Evolutionary conservation across 352 stramenopile species (phyloP).

Genomic region (Pythium aristosporum): DNA sequence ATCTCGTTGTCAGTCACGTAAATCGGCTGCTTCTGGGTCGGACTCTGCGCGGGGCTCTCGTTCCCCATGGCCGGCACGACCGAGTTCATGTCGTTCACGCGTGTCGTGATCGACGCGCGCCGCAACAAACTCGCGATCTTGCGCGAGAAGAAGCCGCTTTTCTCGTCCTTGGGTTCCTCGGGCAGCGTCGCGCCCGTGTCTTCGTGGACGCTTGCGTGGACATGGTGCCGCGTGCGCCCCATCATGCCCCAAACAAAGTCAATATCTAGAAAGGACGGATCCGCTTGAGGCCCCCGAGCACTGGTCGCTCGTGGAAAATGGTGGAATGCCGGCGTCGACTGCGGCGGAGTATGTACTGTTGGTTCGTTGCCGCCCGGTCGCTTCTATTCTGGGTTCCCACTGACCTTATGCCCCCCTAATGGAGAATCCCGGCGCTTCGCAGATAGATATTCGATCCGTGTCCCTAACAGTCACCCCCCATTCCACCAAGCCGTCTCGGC

Average conservation of each 20-base stretch:
- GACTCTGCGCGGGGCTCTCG: not conserved
- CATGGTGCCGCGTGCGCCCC: slow-evolving; percentile 22
- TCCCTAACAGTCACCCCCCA: no score
- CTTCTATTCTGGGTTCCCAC: no score
- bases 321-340: no score
- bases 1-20: slow-evolving; percentile 52
- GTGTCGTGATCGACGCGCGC: slow-evolving; percentile 37
- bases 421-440: not conserved
- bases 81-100: slow-evolving; percentile 18
- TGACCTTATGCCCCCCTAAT: no score
- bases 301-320: no score
- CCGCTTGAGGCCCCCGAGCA: no score
- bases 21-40: slow-evolving; percentile 9
- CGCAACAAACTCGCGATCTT: slow-evolving; percentile 47
- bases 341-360: no score
- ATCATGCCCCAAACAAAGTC: slow-evolving; percentile 5
- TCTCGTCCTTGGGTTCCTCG: slow-evolving; percentile 33
- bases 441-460: not conserved
- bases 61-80: slow-evolving; percentile 21
- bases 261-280: not conserved
- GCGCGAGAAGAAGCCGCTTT: slow-evolving; percentile 47
- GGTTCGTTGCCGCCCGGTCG: no score
- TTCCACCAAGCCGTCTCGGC: no score
- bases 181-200: slow-evolving; percentile 9
- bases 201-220: slow-evolving; percentile 26